Percentiles rank a stretch among this genome's conserved stretches.
Evolutionary conservation across 2,329 filamentous ascomycete species (phyloP).

Genomic region (Beauveria rudraprayagi): DNA sequence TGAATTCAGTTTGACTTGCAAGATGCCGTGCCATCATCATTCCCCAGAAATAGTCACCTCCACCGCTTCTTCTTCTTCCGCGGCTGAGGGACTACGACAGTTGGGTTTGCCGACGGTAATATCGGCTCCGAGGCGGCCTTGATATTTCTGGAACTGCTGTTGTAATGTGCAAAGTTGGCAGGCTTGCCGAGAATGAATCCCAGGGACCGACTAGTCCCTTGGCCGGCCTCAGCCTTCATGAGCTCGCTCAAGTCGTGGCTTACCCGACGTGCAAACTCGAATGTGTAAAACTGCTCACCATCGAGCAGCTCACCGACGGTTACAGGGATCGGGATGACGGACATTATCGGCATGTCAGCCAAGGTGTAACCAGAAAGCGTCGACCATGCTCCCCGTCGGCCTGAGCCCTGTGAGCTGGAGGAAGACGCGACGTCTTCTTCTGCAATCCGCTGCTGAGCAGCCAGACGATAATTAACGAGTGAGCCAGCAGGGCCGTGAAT

Average conservation of each 20-base stretch:
- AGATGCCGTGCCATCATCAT: background rate
- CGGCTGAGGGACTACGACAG: conserved; percentile 8
- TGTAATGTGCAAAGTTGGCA: background rate
- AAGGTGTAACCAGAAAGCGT: conserved; percentile 24
- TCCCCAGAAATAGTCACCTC: conserved; percentile 8
- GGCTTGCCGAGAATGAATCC: conserved; percentile 15
- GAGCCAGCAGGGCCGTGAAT: conserved; percentile 13
- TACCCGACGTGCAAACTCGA: conserved; percentile 20
- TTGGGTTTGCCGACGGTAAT: conserved; percentile 2
- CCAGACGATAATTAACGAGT: conserved; percentile 11
- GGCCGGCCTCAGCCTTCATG: conserved; percentile 14
- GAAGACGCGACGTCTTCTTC: background rate
- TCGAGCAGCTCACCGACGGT: conserved; percentile 23
- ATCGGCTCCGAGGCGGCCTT: conserved; percentile 7
- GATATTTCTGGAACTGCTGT: conserved; percentile 13
- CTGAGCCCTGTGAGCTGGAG: conserved; percentile 9
- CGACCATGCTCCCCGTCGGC: conserved; percentile 13
- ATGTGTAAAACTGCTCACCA: conserved; percentile 25
- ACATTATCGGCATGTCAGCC: conserved; percentile 23
- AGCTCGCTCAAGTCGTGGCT: conserved; percentile 22
- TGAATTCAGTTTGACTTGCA: background rate
- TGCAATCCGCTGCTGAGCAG: conserved; percentile 10
- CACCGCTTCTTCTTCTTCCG: conserved; percentile 12
- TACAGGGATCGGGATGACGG: conserved; percentile 25
- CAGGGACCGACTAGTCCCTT: conserved; percentile 16